A percentile compares a stretch with the other conserved stretches of the same genome.
Evolutionary conservation across 129 eudicot genomes (phyloP).

Genomic region (Heracleum sosnowskyi): DNA sequence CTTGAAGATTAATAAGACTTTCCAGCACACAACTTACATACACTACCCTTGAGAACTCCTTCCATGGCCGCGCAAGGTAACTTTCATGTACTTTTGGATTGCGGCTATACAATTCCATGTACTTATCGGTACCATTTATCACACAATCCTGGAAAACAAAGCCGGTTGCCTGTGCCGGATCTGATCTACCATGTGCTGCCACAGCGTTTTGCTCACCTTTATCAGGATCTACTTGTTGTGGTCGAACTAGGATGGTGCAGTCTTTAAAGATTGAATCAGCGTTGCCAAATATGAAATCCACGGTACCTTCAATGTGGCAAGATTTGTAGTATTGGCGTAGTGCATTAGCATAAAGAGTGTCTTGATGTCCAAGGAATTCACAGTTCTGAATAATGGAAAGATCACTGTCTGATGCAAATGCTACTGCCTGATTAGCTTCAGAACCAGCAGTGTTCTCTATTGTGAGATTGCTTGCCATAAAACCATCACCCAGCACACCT

Average conservation of each 20-base stretch:
- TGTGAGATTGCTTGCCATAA: slow-evolving; percentile 25
- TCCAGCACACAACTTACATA: slow-evolving; percentile 19
- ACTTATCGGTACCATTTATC: slow-evolving; percentile 27
- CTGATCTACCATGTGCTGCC: slow-evolving; percentile 37
- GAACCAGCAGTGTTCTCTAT: slow-evolving; percentile 39
- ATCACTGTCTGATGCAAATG: slow-evolving; percentile 31
- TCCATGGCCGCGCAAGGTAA: slow-evolving; percentile 46
- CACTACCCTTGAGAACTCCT: slow-evolving; percentile 31
- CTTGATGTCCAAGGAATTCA: slow-evolving; percentile 33
- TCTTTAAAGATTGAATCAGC: slow-evolving; percentile 28
- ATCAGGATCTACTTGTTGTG: slow-evolving; percentile 24
- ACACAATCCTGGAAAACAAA: slow-evolving; percentile 26
- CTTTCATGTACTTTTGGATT: slow-evolving; percentile 23
- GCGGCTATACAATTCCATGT: slow-evolving; percentile 15
- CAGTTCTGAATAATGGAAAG: slow-evolving; percentile 30
- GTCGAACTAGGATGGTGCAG: slow-evolving; percentile 28
- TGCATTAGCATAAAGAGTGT: slow-evolving; percentile 35
- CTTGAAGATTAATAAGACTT: slow-evolving; percentile 18
- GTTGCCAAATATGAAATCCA: slow-evolving; percentile 43
- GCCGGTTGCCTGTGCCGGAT: slow-evolving; percentile 32
- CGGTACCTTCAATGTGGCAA: slow-evolving; percentile 32
- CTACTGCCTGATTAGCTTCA: slow-evolving; percentile 42
- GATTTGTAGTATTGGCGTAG: slow-evolving; percentile 36
- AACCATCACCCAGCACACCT: slow-evolving; percentile 28
- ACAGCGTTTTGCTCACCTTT: slow-evolving; percentile 33